Base-by-base conservation (phyloP, 257 asterid species). In the Capsicum baccatum region DNA sequence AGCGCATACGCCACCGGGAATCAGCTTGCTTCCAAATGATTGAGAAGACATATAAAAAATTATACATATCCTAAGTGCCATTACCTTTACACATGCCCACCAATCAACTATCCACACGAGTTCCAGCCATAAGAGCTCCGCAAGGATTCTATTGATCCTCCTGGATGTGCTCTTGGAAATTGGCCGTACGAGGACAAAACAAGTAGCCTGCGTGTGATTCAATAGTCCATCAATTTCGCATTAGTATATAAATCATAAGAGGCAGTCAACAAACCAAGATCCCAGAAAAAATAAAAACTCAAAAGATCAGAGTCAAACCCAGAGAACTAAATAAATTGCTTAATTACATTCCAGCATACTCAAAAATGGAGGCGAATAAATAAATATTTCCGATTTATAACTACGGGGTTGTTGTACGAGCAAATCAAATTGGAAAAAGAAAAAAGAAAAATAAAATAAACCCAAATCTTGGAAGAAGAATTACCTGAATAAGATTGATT, bases 11-110 rank as follows among this genome's bases (percentile, higher is more conserved):
- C 44, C 44, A 3, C 44, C 44, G 44, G 26, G 21, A 63, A 6
- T 63, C 8, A 63, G 69, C 44, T 11, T 21, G 70, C 70, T 64
- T 64, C 70, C 70, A 64, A 64, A 26, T 12, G 2, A 64, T 64
- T 33, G 70, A 64, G 26, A 35, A 64, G 70, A 14, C 13, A 13
- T 55, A 13, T 12, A 55, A 55, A 55, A 11, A 13, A 55, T 39
- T 4, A 55, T 9, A 15, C 44, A 26, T 64, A 64, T 64, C 39
- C 5, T 21, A 66, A 13, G 62, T 74, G 60, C 37, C 37, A 74
- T 79, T 90, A 96, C 99, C 99, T 96, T 92, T 66, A 96, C 94
- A 63, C 92, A 91, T 74, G 98, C 99, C 99, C 98, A 96, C 99
- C 99, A 94, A 88, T 96, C 98, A 62, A 94, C 88, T 58, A 96